Conservation (phyloP, 352 stramenopile species). For the Pythium monospermum region DNA sequence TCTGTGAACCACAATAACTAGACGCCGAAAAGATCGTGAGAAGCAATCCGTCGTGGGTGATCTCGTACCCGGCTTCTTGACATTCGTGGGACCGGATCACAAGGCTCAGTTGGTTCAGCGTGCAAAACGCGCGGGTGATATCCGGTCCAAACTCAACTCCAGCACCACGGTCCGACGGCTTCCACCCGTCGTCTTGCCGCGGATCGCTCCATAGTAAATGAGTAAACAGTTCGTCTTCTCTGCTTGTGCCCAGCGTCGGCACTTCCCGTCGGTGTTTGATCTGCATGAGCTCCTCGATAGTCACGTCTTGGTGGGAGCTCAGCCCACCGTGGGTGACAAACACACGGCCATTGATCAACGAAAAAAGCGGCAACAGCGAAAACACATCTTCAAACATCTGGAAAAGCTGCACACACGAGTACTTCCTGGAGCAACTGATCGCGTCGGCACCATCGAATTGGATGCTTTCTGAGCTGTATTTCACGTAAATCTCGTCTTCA, state of each 20-base stretch:
- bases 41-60: conserved; percentile 78
- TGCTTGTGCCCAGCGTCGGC: conserved; percentile 70
- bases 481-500: conserved; percentile 75
- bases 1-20: conserved; percentile 89
- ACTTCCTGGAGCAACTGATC: conserved; percentile 57
- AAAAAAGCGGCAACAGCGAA: conserved; percentile 82
- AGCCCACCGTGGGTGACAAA: conserved; percentile 94
- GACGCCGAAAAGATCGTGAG: conserved; percentile 91
- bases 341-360: conserved; percentile 86
- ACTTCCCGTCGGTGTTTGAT: conserved; percentile 87
- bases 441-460: conserved; percentile 57
- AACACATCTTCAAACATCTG: conserved; percentile 87
- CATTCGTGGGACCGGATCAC: conserved; percentile 94
- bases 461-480: conserved; percentile 76
- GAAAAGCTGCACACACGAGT: conserved; percentile 76
- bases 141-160: conserved; percentile 92
- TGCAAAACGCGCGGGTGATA: conserved; percentile 89
- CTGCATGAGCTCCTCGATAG: conserved; percentile 75
- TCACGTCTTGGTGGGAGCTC: conserved; percentile 83
- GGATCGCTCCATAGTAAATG: conserved; percentile 92
- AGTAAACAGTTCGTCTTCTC: conserved; percentile 88
- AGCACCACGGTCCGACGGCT: conserved; percentile 71
- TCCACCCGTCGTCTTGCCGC: conserved; percentile 53
- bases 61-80: conserved; percentile 87
- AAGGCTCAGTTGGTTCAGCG: conserved; percentile 78